These are phyloP conservation scores for Coffea canephora DNA, from an alignment of 257 asterid genomes.

Conservation along the genomic window DNA sequence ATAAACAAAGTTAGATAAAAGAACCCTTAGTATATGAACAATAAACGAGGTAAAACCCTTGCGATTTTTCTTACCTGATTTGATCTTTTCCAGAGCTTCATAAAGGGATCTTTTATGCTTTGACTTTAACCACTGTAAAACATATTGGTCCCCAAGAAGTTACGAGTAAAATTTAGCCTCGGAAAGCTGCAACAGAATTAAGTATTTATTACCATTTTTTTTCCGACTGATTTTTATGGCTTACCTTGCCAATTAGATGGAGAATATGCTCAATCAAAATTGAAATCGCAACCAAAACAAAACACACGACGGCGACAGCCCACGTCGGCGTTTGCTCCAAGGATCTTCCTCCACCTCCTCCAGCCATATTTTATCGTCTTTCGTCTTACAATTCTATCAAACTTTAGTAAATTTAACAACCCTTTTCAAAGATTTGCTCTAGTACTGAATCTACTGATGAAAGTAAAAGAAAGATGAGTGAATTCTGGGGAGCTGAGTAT, in stretches of 20 bases:
- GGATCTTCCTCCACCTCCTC: constrained; percentile 62
- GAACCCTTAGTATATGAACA: background rate
- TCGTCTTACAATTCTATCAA: background rate
- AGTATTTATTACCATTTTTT: background rate
- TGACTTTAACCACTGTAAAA: constrained; percentile 68
- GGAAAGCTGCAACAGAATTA: background rate
- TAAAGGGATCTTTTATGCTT: constrained; percentile 63
- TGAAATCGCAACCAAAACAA: constrained; percentile 62
- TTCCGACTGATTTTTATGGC: background rate
- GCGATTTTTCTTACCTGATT: constrained; percentile 46
- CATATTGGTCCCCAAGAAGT: no score
- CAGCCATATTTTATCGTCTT: constrained; percentile 50
- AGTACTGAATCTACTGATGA: background rate
- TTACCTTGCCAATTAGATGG: constrained; percentile 74
- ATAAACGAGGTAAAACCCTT: background rate
- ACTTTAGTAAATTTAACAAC: background rate
- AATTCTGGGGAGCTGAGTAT: background rate
- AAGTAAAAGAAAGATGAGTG: background rate
- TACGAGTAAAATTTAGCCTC: background rate
- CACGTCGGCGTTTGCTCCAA: constrained; percentile 88
- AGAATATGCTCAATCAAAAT: constrained; percentile 63
- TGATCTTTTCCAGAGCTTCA: constrained; percentile 82
- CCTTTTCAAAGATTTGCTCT: background rate
- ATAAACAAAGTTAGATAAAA: background rate
- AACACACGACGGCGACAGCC: constrained; percentile 87